phyloP scores from a whole-genome alignment of 768 basidiomycete species.

The Pleurotus salmoneostramineus region DNA sequence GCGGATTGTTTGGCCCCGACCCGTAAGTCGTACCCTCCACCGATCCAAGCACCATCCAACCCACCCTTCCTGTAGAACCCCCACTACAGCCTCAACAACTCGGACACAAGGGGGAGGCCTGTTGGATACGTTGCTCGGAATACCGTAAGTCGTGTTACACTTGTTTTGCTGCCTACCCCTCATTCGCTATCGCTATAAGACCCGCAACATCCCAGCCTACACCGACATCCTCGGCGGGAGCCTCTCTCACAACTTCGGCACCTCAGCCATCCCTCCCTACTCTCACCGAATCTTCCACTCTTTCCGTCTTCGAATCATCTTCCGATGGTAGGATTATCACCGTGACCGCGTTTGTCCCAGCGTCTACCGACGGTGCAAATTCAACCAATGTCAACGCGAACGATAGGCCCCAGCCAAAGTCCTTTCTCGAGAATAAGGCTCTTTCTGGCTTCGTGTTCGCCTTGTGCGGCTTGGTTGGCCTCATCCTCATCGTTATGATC shows the following conservation, averaged over 20 bases:
- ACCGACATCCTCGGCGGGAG: conserved; percentile 12
- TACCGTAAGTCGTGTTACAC: not conserved
- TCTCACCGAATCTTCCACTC: conserved; percentile 12
- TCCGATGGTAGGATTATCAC: conserved; percentile 27
- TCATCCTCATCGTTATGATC: conserved; percentile 41
- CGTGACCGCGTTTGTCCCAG: conserved; percentile 22
- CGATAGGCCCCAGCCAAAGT: conserved; percentile 10
- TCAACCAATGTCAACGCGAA: conserved; percentile 11
- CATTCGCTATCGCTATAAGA: conserved; percentile 7
- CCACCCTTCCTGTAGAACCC: not conserved
- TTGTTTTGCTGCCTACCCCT: not conserved
- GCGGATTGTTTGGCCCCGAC: not conserved
- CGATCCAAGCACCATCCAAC: not conserved
- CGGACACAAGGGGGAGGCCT: not conserved
- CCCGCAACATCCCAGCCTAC: conserved; percentile 12
- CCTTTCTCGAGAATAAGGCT: conserved; percentile 62
- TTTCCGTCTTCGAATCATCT: conserved; percentile 16
- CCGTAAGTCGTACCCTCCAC: not conserved
- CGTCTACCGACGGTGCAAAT: conserved; percentile 20
- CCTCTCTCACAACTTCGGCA: conserved; percentile 11
- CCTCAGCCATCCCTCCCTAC: conserved; percentile 13
- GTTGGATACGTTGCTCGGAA: not conserved
- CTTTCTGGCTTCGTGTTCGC: conserved; percentile 55
- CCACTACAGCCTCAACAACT: not conserved
- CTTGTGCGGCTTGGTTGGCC: conserved; percentile 41